These are phyloP conservation scores for Sporothrix curviconia DNA, from an alignment of 2,329 filamentous ascomycete species.

Conservation along the genomic window DNA sequence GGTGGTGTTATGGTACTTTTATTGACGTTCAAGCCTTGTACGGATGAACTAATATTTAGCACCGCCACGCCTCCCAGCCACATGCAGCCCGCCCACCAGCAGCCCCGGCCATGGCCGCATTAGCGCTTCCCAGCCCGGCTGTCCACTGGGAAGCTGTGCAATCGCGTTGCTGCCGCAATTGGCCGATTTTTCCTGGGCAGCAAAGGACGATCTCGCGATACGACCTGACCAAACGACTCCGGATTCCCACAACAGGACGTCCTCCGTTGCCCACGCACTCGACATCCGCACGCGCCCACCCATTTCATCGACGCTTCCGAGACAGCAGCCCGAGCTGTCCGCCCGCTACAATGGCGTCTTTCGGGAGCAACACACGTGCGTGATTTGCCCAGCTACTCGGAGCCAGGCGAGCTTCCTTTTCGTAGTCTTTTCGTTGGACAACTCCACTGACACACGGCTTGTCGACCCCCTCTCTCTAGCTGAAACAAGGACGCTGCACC, in stretches of 20 bases:
- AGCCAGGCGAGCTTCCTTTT: neutral
- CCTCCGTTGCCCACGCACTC: too few relatives aligned
- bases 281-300: too few relatives aligned
- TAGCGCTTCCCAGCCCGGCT: neutral
- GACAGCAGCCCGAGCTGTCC: slow-evolving; percentile 14
- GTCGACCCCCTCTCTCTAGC: neutral
- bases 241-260: too few relatives aligned
- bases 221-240: neutral
- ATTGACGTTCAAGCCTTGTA: too few relatives aligned
- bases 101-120: neutral
- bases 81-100: neutral
- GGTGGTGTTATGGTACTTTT: too few relatives aligned
- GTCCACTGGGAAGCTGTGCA: neutral
- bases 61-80: neutral
- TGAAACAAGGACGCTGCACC: slow-evolving; percentile 13
- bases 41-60: neutral
- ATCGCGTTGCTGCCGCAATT: slow-evolving; percentile 6
- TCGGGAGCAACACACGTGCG: slow-evolving; percentile 6
- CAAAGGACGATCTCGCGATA: neutral
- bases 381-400: neutral
- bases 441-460: too few relatives aligned
- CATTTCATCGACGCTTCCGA: slow-evolving; percentile 12
- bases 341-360: slow-evolving; percentile 16
- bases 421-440: too few relatives aligned
- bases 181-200: slow-evolving; percentile 1